Evolutionary conservation across 1,139 yeast genomes (phyloP), one percentile per base, ranked within the genome.

Genomic region (Blastobotrys petasosporus): DNA sequence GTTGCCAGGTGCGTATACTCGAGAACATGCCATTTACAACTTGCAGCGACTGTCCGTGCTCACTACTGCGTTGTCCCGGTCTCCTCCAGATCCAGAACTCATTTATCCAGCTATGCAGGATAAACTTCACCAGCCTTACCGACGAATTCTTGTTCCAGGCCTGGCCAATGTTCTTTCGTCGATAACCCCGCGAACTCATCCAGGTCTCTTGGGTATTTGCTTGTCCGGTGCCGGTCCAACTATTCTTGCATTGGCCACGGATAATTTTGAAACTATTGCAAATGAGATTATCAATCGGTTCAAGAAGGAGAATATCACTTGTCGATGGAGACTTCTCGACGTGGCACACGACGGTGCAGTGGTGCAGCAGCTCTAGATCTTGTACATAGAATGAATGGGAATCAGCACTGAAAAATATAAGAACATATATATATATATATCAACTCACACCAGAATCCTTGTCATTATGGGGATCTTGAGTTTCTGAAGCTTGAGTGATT

Each of bases 221-320:
- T 74, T 92, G 47, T 85, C 95, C 15, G 98, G 98, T 44, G 98
- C 98, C 4, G 98, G 98, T 1, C 98, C 98, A 46, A 92, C 98
- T 16, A 90, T 92, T 48, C 72, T 92, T 57, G 95, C 96, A 45
- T 75, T 92, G 54, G 98, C 98, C 10, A 88, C 96, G 4, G 83
- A 77, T 13, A 83, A 85, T 60, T 92, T 80, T 60, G 96, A 88
- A 9, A 74, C 69, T n/a, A 88, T 92, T 57, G 95, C 98, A 17
- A 61, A 66, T 3, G 85, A 79, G 46, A 88, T 92, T 54, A 75
- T 87, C 48, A 68, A 69, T 41, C 76, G 87, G 47, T 90, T 92
- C 65, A 68, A 73, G 46, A 70, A 77, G 55, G 82, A 84, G 55
- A 73, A 76, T 37, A 85, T 92, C 50, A 66, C 73, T 37, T 88